Base-by-base conservation (phyloP, 2,329 filamentous ascomycete species). In the Raffaelea albimanens region DNA sequence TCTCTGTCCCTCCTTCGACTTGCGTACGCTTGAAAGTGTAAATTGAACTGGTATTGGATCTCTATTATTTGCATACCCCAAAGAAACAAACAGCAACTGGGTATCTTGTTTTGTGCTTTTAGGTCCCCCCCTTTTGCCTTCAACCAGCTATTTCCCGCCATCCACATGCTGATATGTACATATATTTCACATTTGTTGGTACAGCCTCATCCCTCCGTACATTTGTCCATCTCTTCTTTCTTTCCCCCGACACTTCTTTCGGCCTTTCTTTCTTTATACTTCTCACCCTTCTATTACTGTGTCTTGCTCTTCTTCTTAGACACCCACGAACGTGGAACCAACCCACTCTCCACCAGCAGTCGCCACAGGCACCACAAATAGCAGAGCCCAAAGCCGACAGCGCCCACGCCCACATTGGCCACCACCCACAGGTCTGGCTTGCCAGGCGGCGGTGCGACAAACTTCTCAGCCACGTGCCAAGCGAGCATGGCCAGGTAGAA, bases 351-450 rank as follows among this genome's bases (percentile, higher is more conserved):
- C 18, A 68, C 61, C 2, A 79, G 58, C 45, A 87, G 61, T 47
- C 78, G 83, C 75, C 80, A 84, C 52, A 93, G 65, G 63, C 90
- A 96, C 93, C 93, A 98, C 8, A 93, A 59, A 63, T 96, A 97
- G 64, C 89, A 94, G 31, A 95, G 67, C 0, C 78, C 78, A 62
- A 97, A 98, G 0, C 88, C 93, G 4, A 78, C 82, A 20, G 87
- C 87, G 8, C 93, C 93, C 20, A 97, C 67, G 18, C 88, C 80
- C 9, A 93, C 89, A 59, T 98, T 98, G 13, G 82, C 76, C 3
- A 98, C 90, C 3, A 94, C 83, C 91, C 91, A 98, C 2, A 98
- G 68, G 67, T 98, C 93, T 1, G 93, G 93, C 66, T 95, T 96
- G 49, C 76, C 73, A 0, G 68, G 57, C 4, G 91, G 90, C 14